Base-by-base conservation (phyloP, 2,329 filamentous ascomycete genomes). In the Colletotrichum simmondsii region DNA sequence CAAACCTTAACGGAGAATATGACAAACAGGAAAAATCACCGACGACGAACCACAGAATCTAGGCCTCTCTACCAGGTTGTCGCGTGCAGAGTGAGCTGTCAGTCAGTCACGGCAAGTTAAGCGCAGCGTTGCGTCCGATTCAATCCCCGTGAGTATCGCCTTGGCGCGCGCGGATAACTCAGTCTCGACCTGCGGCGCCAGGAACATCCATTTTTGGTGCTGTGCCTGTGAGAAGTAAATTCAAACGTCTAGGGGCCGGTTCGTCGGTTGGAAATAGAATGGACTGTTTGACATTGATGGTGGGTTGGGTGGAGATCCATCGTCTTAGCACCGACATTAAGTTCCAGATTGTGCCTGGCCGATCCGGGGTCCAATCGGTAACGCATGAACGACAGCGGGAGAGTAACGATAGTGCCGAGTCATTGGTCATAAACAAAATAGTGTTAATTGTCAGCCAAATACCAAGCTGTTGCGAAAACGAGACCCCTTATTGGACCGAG, bases 351-450 rank as follows among this genome's bases (percentile, higher is more conserved):
- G 49, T 35, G 22, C 46, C 61, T 54, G 52, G 53, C 52, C 53
- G 54, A 68, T 64, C 65, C 24, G 53, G 59, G 59, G 42, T 59
- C 35, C 28, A 35, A 58, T 59, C n/a, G 52, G 42, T 53, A 32
- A n/a, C 58, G 69, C 65, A 72, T 64, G 70, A 72, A 64, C 59
- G 65, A 49, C 46, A 24, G 42, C 59, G 53, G 53, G 53, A 64
- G 65, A 64, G 59, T 24, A 64, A 16, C 65, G 65, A 60, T 46
- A 64, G 53, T n/a, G 22, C 65, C 69, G 69, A 72, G 69, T 72
- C 69, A 72, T 54, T 57, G 46, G 10, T 12, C 12, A 60, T 53
- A 59, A 72, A 53, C 65, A 64, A 32, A 7, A 35, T 11, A 4
- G 22, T 32, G 19, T 7, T 4, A 30, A 7, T 52, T 24, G 11